A percentile compares a stretch with the other conserved stretches of the same genome.
Evolutionary conservation across 2,329 filamentous ascomycete species (phyloP).

Genomic region (Bimuria novae-zelandiae): DNA sequence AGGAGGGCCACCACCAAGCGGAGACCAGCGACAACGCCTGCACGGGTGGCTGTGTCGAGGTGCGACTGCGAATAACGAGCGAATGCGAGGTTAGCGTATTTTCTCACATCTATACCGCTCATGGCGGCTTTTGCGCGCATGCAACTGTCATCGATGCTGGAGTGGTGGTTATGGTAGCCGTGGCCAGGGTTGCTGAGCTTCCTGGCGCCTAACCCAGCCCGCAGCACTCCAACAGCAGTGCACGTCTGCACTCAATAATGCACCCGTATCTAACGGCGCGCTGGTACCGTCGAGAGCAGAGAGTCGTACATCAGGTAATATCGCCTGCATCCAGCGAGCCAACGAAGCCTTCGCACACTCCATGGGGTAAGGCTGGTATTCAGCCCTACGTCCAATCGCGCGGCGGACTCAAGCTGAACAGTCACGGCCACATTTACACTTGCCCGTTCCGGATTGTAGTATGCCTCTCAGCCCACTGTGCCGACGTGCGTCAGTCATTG

Average conservation of each 20-base stretch:
- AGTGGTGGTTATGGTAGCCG: conserved; percentile 1
- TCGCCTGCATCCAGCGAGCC: conserved; percentile 4
- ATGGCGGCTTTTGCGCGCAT: neutral
- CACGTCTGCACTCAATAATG: conserved; percentile 4
- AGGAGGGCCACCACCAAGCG: conserved; percentile 6
- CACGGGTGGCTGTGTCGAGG: conserved; percentile 18
- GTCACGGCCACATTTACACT: conserved; percentile 1
- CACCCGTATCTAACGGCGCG: neutral
- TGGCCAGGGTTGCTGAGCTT: conserved; percentile 7
- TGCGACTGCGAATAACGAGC: neutral
- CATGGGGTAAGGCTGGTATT: conserved; percentile 8
- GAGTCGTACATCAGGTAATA: conserved; percentile 5
- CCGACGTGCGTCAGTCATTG: neutral
- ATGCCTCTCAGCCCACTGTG: conserved; percentile 3
- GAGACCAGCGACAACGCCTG: conserved; percentile 1
- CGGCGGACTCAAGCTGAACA: neutral
- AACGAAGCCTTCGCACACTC: conserved; percentile 2
- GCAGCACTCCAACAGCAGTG: neutral
- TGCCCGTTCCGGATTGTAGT: conserved; percentile 6
- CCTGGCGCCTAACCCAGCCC: neutral
- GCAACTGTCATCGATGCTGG: neutral
- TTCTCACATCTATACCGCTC: neutral
- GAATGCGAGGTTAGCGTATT: neutral
- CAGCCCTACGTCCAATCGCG: conserved; percentile 12
- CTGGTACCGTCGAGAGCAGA: neutral